Base-by-base conservation (phyloP, 768 basidiomycete genomes). In the Mycena pura region DNA sequence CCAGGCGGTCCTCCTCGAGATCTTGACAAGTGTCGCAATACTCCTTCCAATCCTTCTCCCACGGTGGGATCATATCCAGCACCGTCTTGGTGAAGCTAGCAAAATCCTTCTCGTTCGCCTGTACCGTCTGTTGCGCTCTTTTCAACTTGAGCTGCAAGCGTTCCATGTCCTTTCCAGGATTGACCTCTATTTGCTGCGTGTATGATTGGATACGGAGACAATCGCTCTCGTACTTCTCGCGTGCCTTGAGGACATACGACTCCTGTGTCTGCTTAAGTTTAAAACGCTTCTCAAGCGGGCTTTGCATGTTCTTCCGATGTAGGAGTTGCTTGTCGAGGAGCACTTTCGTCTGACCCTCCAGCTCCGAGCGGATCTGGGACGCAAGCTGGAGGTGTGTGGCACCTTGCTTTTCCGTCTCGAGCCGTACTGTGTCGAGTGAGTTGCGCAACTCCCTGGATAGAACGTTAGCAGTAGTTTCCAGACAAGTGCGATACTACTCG, bases 11-110 rank as follows among this genome's bases (percentile, higher is more conserved):
- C 69, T 98, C 95, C 70, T 99, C 97, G 52, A 97, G 77, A 78
- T 99, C 97, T 75, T 99, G 97, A 59, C 93, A 93, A 27, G 85
- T 85, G 74, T 99, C 97, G 70, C 94, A 96, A 76, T 96, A 99
- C 6, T 79, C 80, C 73, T 93, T 96, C 97, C 97, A 99, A 60
- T 93, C 91, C 64, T 84, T 81, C 71, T 97, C 95, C 97, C 96
- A 99, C 67, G 89, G 89, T 50, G 79, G 81, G 25, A 85, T 82
- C 21, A 94, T 96, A 52, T 93, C 91, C 65, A 88, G 85, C 39
- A 97, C 75, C 0, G 88, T 89, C 61, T 86, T 86, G 6, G 92
- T 86, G 71, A 95, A 95, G 71, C 90, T 92, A n/a, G 85, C 83
- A 71, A 94, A 98, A 62, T 99, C 97, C 46, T 90, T 85, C 75